Conservation (phyloP, 495 filamentous ascomycete genomes). For the Neurospora intermedia region DNA sequence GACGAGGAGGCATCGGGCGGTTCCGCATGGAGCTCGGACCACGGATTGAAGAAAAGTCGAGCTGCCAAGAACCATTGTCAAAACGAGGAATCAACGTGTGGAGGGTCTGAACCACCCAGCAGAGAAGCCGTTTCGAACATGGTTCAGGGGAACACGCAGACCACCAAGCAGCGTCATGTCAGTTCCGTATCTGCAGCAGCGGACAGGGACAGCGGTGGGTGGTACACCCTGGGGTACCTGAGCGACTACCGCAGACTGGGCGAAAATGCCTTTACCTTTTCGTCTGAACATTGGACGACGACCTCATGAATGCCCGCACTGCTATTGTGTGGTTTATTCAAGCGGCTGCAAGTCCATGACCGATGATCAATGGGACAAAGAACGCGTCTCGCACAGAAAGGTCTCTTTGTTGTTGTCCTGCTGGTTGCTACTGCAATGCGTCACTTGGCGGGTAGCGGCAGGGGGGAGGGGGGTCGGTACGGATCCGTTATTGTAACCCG, state of each 20-base stretch:
- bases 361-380: not conserved
- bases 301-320: not conserved
- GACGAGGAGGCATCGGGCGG: not conserved
- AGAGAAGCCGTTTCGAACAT: not conserved
- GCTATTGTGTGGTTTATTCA: not conserved
- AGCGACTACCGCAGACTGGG: not conserved
- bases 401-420: not conserved
- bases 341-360: not conserved
- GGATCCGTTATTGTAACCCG: not conserved
- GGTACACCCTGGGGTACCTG: not conserved
- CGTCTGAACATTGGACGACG: not conserved
- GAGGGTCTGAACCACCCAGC: not conserved
- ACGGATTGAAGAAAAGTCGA: not conserved
- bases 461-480: not conserved
- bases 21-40: not conserved
- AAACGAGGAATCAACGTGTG: not conserved
- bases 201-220: not conserved
- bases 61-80: not conserved
- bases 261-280: not conserved
- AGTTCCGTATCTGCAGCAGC: not conserved
- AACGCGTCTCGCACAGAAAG: not conserved
- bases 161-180: not conserved
- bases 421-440: not conserved
- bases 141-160: not conserved
- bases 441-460: not conserved